Evolutionary conservation across 768 basidiomycete species (phyloP), one percentile per base, ranked within the genome.

Genomic region (Xerocomellus intermedius): DNA sequence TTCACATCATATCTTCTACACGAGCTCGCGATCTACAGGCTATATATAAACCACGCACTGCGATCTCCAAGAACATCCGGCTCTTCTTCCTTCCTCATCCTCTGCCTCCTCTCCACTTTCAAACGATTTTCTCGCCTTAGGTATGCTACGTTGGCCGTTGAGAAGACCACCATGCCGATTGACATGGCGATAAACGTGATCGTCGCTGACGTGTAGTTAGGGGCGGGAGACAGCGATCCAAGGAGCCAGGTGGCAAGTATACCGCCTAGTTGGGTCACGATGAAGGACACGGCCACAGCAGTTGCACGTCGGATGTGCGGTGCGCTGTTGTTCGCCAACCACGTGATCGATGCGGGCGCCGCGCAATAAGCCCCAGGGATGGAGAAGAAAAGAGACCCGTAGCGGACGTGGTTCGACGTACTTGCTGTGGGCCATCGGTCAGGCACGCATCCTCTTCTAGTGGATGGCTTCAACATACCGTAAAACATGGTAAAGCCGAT

Each of bases 401-500:
- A 86, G 57, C 78, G 79, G 37, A 80, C 62, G 8, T 69, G 68
- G 16, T 56, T 59, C 5, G 82, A 79, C 19, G 46, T 55, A 35
- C 56, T 64, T 14, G 44, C 67, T 70, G 48, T 28, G 5, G 14
- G 8, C 13, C 10, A 14, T 21, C 14, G 3, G 38, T 61, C 13
- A 60, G 22, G 4, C 22, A 13, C 19, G 4, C 17, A 8, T 37
- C 38, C 45, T 10, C 7, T 3, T 14, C 9, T 12, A 1, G 21
- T 6, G 12, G 35, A 42, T 33, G 17, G 6, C 2, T 42, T 13
- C 30, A 28, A 58, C 77, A 35, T 59, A 82, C 83, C 75, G 38
- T 82, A 72, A 69, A 79, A 85, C 68, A 84, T 75, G 8, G 69
- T 64, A 60, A 83, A 85, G 2, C 85, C 85, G 16, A 79, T 74